Percentiles rank a stretch among this genome's conserved stretches.
These are phyloP conservation scores for Chromera velia DNA, from an alignment of 73 alveolate species.

Conservation along the genomic window DNA sequence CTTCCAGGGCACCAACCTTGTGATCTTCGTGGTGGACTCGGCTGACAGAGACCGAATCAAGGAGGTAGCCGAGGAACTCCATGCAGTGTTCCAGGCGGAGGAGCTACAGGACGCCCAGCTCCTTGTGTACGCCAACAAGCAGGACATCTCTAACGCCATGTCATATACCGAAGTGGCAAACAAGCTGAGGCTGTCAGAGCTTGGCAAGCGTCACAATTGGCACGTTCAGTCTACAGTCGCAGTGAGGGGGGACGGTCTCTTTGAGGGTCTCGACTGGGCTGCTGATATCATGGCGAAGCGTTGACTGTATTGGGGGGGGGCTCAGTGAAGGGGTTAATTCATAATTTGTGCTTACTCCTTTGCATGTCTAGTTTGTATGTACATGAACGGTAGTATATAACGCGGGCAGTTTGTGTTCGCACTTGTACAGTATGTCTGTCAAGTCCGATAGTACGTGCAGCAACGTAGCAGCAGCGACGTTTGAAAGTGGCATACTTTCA, in stretches of 20 bases:
- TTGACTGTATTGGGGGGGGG: no score
- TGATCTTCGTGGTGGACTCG: slow-evolving; percentile 90
- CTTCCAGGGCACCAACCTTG: slow-evolving; percentile 82
- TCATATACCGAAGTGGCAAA: slow-evolving; percentile 73
- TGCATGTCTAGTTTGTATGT: no score
- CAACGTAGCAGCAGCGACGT: no score
- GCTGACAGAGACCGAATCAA: slow-evolving; percentile 88
- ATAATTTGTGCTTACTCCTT: no score
- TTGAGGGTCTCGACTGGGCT: slow-evolving; percentile 80
- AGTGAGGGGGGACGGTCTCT: slow-evolving; percentile 73
- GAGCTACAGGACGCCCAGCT: slow-evolving; percentile 80
- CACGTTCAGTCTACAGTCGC: slow-evolving; percentile 69
- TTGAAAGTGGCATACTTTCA: no score
- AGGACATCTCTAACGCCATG: slow-evolving; percentile 85
- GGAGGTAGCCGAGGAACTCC: slow-evolving; percentile 82
- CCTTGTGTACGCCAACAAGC: slow-evolving; percentile 91
- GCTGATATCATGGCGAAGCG: slow-evolving; percentile 18
- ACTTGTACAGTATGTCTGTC: no score
- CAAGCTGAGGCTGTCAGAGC: slow-evolving; percentile 62
- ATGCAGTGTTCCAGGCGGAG: slow-evolving; percentile 71
- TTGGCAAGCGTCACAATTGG: slow-evolving; percentile 91
- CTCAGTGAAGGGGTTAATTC: no score
- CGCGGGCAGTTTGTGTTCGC: no score
- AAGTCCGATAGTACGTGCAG: no score
- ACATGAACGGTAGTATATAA: no score